Conservation (phyloP, 352 stramenopile genomes). For the Phytopythium cucurbitacearum region DNA sequence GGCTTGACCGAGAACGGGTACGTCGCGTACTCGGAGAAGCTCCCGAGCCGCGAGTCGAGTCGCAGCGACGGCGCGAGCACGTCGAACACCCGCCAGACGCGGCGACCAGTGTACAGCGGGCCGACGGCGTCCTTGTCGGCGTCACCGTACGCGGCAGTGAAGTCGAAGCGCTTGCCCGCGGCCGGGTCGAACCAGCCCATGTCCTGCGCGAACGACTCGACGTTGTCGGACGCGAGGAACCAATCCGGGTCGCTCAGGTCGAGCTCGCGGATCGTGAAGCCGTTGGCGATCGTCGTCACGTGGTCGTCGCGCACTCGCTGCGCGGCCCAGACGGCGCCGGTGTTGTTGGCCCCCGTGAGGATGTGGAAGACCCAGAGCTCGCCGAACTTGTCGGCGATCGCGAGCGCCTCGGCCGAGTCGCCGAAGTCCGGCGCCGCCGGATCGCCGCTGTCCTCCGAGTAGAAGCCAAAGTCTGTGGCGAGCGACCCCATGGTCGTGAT, state of each 20-base stretch:
- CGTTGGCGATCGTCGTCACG: slow-evolving; percentile 89
- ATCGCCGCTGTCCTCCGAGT: slow-evolving; percentile 85
- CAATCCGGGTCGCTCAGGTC: slow-evolving; percentile 66
- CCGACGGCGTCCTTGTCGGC: slow-evolving; percentile 50
- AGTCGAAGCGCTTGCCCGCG: slow-evolving; percentile 51
- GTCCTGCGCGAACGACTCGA: slow-evolving; percentile 77
- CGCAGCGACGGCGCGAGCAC: slow-evolving; percentile 71
- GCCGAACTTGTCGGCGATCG: slow-evolving; percentile 78
- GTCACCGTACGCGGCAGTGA: slow-evolving; percentile 67
- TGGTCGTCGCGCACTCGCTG: slow-evolving; percentile 90
- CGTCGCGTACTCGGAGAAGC: slow-evolving; percentile 60
- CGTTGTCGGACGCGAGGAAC: slow-evolving; percentile 88
- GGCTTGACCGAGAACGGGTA: slow-evolving; percentile 90
- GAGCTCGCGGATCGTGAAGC: slow-evolving; percentile 91
- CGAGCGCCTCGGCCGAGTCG: slow-evolving; percentile 83
- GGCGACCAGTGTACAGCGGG: slow-evolving; percentile 70
- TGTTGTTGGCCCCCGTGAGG: slow-evolving; percentile 83
- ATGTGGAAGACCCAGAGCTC: slow-evolving; percentile 96
- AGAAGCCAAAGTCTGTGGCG: slow-evolving; percentile 92
- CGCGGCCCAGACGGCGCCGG: slow-evolving; percentile 89
- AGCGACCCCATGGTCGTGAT: slow-evolving; percentile 90
- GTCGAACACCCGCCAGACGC: slow-evolving; percentile 88
- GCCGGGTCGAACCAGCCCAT: slow-evolving; percentile 83
- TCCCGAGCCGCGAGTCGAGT: slow-evolving; percentile 58
- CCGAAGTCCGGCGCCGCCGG: slow-evolving; percentile 48